phyloP scores from a whole-genome alignment of 495 filamentous ascomycete species.

The Penicillium arizonense region DNA sequence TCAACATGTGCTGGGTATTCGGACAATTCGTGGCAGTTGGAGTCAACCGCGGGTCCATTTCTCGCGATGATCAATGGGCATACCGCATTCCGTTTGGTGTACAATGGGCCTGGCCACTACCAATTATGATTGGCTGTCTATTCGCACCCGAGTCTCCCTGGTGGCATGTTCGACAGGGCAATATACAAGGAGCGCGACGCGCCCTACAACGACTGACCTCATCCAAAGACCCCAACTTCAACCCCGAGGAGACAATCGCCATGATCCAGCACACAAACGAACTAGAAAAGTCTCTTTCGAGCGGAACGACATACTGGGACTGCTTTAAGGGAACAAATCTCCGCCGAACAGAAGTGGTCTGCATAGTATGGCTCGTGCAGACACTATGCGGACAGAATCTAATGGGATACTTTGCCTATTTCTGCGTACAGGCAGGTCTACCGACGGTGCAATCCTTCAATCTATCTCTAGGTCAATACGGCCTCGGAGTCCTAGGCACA shows the following conservation, averaged over 20 bases:
- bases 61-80: conserved; percentile 51
- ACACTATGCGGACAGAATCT: conserved; percentile 67
- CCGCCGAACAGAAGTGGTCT: conserved; percentile 66
- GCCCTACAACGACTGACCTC: conserved; percentile 59
- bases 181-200: conserved; percentile 56
- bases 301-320: conserved; percentile 59
- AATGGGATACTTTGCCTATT: conserved; percentile 69
- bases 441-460: conserved; percentile 53
- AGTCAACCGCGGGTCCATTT: conserved; percentile 57
- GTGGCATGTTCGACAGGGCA: conserved; percentile 69
- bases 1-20: conserved; percentile 74
- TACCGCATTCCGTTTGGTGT: conserved; percentile 63
- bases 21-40: conserved; percentile 67
- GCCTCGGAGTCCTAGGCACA: conserved; percentile 62
- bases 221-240: conserved; percentile 49
- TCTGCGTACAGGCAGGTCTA: conserved; percentile 66
- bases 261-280: conserved; percentile 75
- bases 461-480: conserved; percentile 66
- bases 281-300: conserved; percentile 59
- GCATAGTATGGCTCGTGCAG: conserved; percentile 69
- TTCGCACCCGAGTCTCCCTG: conserved; percentile 71
- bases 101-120: conserved; percentile 74
- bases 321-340: conserved; percentile 68
- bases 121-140: conserved; percentile 59
- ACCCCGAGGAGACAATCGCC: conserved; percentile 64